phyloP scores from a whole-genome alignment of 2,329 filamentous ascomycete genomes.

The Arthrinium phaeospermum region DNA sequence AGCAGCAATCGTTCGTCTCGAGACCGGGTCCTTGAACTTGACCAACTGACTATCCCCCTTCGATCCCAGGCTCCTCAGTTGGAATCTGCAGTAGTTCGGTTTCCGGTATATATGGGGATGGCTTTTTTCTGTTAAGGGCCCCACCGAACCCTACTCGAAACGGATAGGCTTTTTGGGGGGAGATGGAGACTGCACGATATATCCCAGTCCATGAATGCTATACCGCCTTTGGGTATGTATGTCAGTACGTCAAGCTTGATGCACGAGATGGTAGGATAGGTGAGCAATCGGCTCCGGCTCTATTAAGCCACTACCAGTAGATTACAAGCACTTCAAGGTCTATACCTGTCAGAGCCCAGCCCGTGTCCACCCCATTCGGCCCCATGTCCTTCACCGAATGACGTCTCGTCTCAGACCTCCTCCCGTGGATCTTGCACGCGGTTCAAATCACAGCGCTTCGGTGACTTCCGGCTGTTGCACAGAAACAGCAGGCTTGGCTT shows the following conservation, averaged over 20 bases:
- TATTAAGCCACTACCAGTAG: not conserved
- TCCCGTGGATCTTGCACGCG: not conserved
- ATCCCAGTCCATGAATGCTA: not conserved
- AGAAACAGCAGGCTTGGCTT: not conserved
- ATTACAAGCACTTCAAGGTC: not conserved
- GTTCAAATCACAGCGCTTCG: not conserved
- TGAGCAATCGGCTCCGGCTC: not conserved
- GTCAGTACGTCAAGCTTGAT: not conserved
- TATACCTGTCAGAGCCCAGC: not conserved
- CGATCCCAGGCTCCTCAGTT: not conserved
- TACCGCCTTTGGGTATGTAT: constrained; percentile 7
- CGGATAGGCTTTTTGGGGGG: not conserved
- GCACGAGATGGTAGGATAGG: not conserved
- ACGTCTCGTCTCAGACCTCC: constrained; percentile 4
- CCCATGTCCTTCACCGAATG: constrained; percentile 23
- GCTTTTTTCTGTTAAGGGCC: not conserved
- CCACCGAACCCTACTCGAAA: not conserved
- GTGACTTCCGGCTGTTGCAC: constrained; percentile 3
- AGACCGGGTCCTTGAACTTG: not conserved
- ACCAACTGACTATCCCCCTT: not conserved
- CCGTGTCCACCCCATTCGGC: not conserved
- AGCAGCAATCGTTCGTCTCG: not conserved
- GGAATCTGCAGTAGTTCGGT: not conserved
- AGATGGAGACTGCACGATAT: not conserved
- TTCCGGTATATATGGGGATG: not conserved